Evolutionary conservation across 768 basidiomycete genomes (phyloP), one percentile per base, ranked within the genome.

Genomic region (Boletus rubescentipes): DNA sequence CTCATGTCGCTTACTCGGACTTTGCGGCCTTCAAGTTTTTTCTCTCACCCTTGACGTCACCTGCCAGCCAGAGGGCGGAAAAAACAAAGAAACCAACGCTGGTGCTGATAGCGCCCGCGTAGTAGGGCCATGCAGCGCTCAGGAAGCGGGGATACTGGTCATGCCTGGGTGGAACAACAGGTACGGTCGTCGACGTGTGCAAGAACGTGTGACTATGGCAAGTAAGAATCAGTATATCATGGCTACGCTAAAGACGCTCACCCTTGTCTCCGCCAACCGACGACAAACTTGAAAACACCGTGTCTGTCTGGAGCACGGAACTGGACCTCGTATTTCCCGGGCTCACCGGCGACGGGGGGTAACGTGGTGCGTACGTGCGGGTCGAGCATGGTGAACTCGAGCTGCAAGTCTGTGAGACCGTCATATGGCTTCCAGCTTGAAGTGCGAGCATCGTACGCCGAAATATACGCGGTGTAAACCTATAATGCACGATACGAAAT

Each of bases 321-420:
- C 14, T 82, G 82, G n/a, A 85, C 82, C 14, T 83, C 79, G 74
- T 94, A 98, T 61, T 80, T 77, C 21, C 88, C 87, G 3, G 86
- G 81, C 23, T 72, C 59, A 1, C 79, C 80, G 5, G 74, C 49
- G 9, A 84, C 81, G 11, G 87, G 78, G 11, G 70, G 76, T 10
- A 99, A 79, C 8, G 87, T 73, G 14, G 86, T 92, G 34, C 97
- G 91, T 55, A 98, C 75, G 70, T 97, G 94, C 1, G 97, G 97
- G 70, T 99, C 97, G 37, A 99, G 84, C 97, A 99, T 99, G 20
- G 93, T 96, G 68, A 98, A 98, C 62, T 96, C 95, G 46, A 98
- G 78, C 63, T 98, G 96, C 29, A 98, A 67, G 67, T 98, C 97
- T 11, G 73, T 69, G 46, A 93, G 69, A 31, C 79, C 81, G 12